A percentile compares a stretch with the other conserved stretches of the same genome.
These are phyloP conservation scores for Cryptococcus sp. DNA, from an alignment of 1,284 basidiomycete species.

Conservation along the genomic window DNA sequence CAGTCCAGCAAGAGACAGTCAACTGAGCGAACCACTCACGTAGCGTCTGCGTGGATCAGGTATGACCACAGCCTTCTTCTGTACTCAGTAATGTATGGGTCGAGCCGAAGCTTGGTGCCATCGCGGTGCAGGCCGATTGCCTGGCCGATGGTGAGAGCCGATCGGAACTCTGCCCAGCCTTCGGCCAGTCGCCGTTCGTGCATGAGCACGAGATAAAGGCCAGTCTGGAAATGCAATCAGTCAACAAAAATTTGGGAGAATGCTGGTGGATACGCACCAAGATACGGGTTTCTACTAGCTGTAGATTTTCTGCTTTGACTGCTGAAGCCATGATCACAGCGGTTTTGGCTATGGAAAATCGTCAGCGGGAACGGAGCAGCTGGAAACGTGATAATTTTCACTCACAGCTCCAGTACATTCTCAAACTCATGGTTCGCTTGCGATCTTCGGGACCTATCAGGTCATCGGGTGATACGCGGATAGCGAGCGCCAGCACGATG, in stretches of 20 bases:
- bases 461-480: slow-evolving; percentile 76
- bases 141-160: slow-evolving; percentile 85
- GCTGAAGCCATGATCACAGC: slow-evolving; percentile 81
- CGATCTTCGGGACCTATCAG: slow-evolving; percentile 70
- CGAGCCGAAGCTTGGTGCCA: slow-evolving; percentile 64
- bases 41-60: slow-evolving; percentile 84
- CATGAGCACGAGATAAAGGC: slow-evolving; percentile 78
- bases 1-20: neutral
- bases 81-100: slow-evolving; percentile 77
- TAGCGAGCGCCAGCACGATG: slow-evolving; percentile 85
- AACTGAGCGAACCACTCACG: slow-evolving; percentile 16
- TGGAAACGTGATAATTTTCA: slow-evolving; percentile 13
- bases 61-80: slow-evolving; percentile 90
- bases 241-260: neutral
- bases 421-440: slow-evolving; percentile 69
- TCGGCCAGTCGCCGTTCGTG: slow-evolving; percentile 58
- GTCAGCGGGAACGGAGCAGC: neutral
- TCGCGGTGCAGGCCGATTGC: slow-evolving; percentile 89
- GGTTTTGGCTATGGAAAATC: slow-evolving; percentile 63
- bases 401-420: slow-evolving; percentile 90
- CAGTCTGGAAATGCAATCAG: slow-evolving; percentile 61
- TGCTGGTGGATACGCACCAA: slow-evolving; percentile 60
- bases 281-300: slow-evolving; percentile 79
- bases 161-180: slow-evolving; percentile 90
- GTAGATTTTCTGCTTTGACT: slow-evolving; percentile 83